Percentiles rank a stretch among this genome's conserved stretches.
phyloP scores from a whole-genome alignment of 73 alveolate genomes.

The Stentor coeruleus region DNA sequence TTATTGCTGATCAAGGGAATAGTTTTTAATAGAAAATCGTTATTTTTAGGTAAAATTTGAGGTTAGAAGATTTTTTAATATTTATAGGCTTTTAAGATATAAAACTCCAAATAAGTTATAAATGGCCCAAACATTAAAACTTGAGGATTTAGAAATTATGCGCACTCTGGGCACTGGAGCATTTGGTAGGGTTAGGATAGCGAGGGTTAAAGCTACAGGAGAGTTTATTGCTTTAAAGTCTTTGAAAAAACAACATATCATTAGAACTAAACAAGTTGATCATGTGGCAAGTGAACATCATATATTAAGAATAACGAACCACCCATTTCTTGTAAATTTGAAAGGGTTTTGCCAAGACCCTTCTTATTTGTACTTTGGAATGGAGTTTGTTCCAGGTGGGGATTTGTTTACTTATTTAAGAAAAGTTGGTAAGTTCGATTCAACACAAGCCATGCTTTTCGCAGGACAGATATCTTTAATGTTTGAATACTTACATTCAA shows the following conservation, averaged over 20 bases:
- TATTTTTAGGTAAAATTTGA: no score
- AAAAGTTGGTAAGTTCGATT: slow-evolving; percentile 64
- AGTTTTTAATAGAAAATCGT: not conserved
- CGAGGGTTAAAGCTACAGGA: slow-evolving; percentile 43
- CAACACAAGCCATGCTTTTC: slow-evolving; percentile 34
- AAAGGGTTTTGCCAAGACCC: slow-evolving; percentile 67
- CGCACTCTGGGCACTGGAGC: no score
- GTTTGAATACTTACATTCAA: slow-evolving; percentile 79
- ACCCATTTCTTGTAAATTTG: slow-evolving; percentile 89
- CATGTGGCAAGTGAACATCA: slow-evolving; percentile 92
- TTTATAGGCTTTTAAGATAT: no score
- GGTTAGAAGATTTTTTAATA: no score
- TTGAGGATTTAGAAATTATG: no score
- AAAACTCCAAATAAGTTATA: no score
- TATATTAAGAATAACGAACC: slow-evolving; percentile 84
- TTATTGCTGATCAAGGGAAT: slow-evolving; percentile 63
- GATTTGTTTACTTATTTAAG: slow-evolving; percentile 83
- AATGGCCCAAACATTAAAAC: no score
- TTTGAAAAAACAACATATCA: slow-evolving; percentile 85
- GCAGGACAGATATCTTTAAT: slow-evolving; percentile 78
- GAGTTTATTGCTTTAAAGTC: slow-evolving; percentile 70
- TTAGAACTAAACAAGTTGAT: slow-evolving; percentile 86
- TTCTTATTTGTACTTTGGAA: slow-evolving; percentile 71
- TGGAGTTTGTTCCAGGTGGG: slow-evolving; percentile 97
- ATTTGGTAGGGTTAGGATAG: slow-evolving; percentile 78